These are phyloP conservation scores for Pistacia integerrima DNA, from an alignment of 345 rosid species.

Conservation along the genomic window DNA sequence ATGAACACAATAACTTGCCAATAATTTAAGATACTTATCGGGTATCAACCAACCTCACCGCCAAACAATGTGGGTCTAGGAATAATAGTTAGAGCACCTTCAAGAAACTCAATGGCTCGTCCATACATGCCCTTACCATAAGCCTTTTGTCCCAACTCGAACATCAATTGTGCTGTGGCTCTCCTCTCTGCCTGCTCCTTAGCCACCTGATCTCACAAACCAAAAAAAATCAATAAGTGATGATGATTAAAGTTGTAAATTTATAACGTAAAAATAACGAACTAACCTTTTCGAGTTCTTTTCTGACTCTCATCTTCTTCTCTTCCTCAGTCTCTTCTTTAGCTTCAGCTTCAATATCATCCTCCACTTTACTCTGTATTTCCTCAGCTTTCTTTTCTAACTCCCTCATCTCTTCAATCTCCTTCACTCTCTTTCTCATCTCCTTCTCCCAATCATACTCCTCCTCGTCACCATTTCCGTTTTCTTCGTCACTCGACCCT, in stretches of 20 bases:
- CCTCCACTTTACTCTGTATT: slow-evolving; percentile 56
- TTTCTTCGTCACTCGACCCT: slow-evolving; percentile 57
- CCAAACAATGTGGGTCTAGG: slow-evolving; percentile 83
- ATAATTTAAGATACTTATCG: slow-evolving; percentile 5
- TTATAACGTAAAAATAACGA: background rate
- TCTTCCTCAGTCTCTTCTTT: slow-evolving; percentile 78
- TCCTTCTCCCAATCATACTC: slow-evolving; percentile 68
- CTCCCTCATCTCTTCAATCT: slow-evolving; percentile 81
- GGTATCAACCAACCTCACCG: slow-evolving; percentile 81
- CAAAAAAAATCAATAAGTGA: background rate
- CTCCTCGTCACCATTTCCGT: slow-evolving; percentile 46
- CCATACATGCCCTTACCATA: slow-evolving; percentile 94
- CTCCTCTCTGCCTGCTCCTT: slow-evolving; percentile 92
- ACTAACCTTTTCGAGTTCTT: slow-evolving; percentile 83
- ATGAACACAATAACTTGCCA: background rate
- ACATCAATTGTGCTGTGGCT: slow-evolving; percentile 87
- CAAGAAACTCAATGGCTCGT: slow-evolving; percentile 85
- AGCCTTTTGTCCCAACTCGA: slow-evolving; percentile 91
- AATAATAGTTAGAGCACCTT: slow-evolving; percentile 89
- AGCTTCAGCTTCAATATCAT: slow-evolving; percentile 37
- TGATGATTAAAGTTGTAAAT: background rate
- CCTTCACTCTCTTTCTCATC: slow-evolving; percentile 74
- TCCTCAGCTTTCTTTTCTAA: slow-evolving; percentile 91
- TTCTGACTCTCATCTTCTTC: slow-evolving; percentile 79
- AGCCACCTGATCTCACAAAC: slow-evolving; percentile 64